phyloP scores from a whole-genome alignment of 768 basidiomycete species.

The Termitomyces titanicus region DNA sequence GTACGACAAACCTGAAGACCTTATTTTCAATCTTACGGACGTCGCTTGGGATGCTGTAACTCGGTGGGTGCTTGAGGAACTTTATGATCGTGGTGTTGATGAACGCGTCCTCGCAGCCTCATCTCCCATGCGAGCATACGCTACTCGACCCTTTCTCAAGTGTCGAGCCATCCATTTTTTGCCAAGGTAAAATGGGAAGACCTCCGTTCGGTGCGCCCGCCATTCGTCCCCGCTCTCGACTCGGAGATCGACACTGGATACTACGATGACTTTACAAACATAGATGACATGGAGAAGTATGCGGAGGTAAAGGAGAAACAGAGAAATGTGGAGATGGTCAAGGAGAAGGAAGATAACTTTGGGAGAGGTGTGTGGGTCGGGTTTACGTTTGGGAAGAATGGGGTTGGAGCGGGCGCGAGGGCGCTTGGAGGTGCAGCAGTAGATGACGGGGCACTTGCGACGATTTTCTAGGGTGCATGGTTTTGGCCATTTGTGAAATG shows the following conservation, averaged over 20 bases:
- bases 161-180: slow-evolving; percentile 85
- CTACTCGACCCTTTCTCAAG: slow-evolving; percentile 67
- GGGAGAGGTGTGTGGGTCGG: slow-evolving; percentile 85
- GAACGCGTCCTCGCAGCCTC: slow-evolving; percentile 43
- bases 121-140: slow-evolving; percentile 86
- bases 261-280: slow-evolving; percentile 85
- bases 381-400: slow-evolving; percentile 89
- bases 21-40: slow-evolving; percentile 94
- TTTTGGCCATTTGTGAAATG: neutral
- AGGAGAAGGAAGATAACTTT: slow-evolving; percentile 78
- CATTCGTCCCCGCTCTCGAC: slow-evolving; percentile 93
- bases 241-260: slow-evolving; percentile 94
- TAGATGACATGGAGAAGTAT: slow-evolving; percentile 98
- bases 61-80: slow-evolving; percentile 41
- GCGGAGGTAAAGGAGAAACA: slow-evolving; percentile 98
- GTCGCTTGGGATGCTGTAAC: slow-evolving; percentile 93
- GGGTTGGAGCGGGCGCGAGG: slow-evolving; percentile 56
- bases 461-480: slow-evolving; percentile 44
- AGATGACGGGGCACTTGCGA: slow-evolving; percentile 53
- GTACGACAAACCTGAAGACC: slow-evolving; percentile 93
- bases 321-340: slow-evolving; percentile 85
- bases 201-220: slow-evolving; percentile 72
- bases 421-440: slow-evolving; percentile 31
- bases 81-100: neutral
- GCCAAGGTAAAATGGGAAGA: slow-evolving; percentile 69